Base-by-base conservation (phyloP, 2,329 filamentous ascomycete species). In the Clarireedia monteithiana region DNA sequence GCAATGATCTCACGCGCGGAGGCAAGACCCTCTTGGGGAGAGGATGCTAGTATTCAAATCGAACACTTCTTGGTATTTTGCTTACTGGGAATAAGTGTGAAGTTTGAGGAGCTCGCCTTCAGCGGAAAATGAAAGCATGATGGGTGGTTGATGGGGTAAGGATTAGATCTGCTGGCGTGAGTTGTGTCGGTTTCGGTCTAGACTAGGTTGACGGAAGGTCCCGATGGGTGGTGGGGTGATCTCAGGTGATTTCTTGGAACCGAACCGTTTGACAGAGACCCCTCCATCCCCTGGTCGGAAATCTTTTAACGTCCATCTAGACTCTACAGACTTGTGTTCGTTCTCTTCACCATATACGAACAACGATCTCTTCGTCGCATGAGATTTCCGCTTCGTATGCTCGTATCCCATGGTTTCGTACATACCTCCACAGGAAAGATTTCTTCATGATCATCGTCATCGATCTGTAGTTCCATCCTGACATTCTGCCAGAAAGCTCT, bases 41-140 rank as follows among this genome's bases (percentile, higher is more conserved):
- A 97, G 86, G 58, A 84, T 78, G 5, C 86, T 84, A 45, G 84
- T 86, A 72, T 95, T 87, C 74, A 91, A 95, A 75, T 94, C 86
- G 72, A 95, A 73, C 61, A 95, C 91, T 68, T 86, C 79, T 68
- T 89, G 81, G 79, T 89, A 96, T 77, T 95, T 91, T 69, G 89
- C 91, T 72, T 86, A 82, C 71, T 86, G 80, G 74, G 86, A 87
- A 73, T 82, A 72, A 72, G 82, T 86, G 75, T 86, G 82, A 62
- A 87, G 80, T 73, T 85, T 86, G 70, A 87, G 80, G 65, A 88
- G 74, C 75, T 88, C 84, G 73, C 83, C 83, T 72, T 87, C 84
- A 62, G 83, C 78, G 48, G 83, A 86, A 71, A 84, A 88, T 63
- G 83, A 83, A 71, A 87, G 84, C 84, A 87, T 87, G 23, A 20